Percentiles rank a stretch among this genome's conserved stretches.
Evolutionary conservation across 352 stramenopile genomes (phyloP).

Genomic region (Globisporangium canariense): DNA sequence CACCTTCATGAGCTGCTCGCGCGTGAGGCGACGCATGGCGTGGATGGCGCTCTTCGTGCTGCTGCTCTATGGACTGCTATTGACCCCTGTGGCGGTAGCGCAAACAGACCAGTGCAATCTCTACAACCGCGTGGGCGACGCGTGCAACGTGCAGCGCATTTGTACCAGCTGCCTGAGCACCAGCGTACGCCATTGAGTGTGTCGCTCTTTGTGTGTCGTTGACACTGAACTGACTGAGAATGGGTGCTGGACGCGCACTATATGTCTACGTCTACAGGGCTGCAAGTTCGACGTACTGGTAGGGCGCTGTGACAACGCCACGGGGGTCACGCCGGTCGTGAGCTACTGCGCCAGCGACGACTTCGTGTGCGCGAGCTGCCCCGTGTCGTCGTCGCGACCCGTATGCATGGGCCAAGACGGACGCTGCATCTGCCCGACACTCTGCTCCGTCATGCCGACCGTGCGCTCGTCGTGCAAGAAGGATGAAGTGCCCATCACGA

Average conservation of each 20-base stretch:
- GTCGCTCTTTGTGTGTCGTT: neutral
- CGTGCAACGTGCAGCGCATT: conserved; percentile 40
- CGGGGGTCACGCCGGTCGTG: conserved; percentile 12
- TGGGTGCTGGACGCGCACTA: no score
- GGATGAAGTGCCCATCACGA: conserved; percentile 16
- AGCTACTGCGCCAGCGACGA: conserved; percentile 30
- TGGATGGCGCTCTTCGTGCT: neutral
- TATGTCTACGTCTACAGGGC: conserved; percentile 16
- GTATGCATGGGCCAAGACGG: conserved; percentile 27
- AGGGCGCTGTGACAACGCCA: conserved; percentile 19
- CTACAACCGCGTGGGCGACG: conserved; percentile 28
- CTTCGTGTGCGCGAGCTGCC: conserved; percentile 25
- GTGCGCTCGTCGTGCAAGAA: conserved; percentile 4
- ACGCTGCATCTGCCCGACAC: conserved; percentile 40
- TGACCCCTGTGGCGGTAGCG: neutral
- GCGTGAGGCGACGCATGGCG: neutral
- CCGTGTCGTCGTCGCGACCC: conserved; percentile 27
- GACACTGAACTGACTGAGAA: no score
- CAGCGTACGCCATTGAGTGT: conserved; percentile 19
- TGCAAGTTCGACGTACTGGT: conserved; percentile 38
- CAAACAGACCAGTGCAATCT: conserved; percentile 23
- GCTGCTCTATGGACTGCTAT: neutral
- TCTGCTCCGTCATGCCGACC: conserved; percentile 28
- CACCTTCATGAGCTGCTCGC: neutral
- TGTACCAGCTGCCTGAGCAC: conserved; percentile 36